These are phyloP conservation scores for Acidiella bohemica DNA, from an alignment of 495 filamentous ascomycete genomes.

Conservation along the genomic window DNA sequence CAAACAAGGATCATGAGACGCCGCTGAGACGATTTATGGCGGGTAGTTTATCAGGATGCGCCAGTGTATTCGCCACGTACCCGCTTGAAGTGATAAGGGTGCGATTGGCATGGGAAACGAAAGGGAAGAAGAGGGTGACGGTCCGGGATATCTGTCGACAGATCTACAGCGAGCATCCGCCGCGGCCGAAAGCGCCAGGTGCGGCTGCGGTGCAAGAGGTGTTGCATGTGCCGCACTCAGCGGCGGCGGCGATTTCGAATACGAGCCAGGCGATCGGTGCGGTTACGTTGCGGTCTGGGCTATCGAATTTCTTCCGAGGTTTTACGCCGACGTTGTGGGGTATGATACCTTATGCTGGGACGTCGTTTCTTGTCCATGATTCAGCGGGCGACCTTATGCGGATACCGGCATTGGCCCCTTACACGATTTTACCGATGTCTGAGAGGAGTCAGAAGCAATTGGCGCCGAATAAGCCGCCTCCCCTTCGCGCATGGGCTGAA, in stretches of 20 bases:
- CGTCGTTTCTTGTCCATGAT: slow-evolving; percentile 96
- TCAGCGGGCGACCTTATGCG: slow-evolving; percentile 71
- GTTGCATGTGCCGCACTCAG: slow-evolving; percentile 18
- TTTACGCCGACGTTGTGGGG: slow-evolving; percentile 80
- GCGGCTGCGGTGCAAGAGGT: slow-evolving; percentile 5
- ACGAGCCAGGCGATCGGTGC: slow-evolving; percentile 31
- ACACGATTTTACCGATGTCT: slow-evolving; percentile 48
- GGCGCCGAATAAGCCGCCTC: slow-evolving; percentile 45
- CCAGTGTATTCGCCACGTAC: slow-evolving; percentile 90
- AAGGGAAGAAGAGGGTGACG: slow-evolving; percentile 47
- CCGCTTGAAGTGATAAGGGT: slow-evolving; percentile 86
- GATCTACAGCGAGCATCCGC: slow-evolving; percentile 65
- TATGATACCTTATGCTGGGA: slow-evolving; percentile 92
- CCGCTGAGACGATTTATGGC: slow-evolving; percentile 60
- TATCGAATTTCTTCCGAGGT: slow-evolving; percentile 88
- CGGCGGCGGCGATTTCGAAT: slow-evolving; percentile 29
- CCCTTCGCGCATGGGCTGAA: slow-evolving; percentile 68
- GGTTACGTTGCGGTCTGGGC: slow-evolving; percentile 46
- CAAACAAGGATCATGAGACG: slow-evolving; percentile 58
- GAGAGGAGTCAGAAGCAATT: slow-evolving; percentile 26
- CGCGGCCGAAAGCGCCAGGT: slow-evolving; percentile 7
- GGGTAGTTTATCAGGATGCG: slow-evolving; percentile 71
- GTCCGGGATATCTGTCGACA: slow-evolving; percentile 58
- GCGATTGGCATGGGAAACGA: slow-evolving; percentile 87
- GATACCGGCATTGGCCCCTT: slow-evolving; percentile 43